Evolutionary conservation across 441 rosid genomes (phyloP).

Genomic region (Melastoma candidum): DNA sequence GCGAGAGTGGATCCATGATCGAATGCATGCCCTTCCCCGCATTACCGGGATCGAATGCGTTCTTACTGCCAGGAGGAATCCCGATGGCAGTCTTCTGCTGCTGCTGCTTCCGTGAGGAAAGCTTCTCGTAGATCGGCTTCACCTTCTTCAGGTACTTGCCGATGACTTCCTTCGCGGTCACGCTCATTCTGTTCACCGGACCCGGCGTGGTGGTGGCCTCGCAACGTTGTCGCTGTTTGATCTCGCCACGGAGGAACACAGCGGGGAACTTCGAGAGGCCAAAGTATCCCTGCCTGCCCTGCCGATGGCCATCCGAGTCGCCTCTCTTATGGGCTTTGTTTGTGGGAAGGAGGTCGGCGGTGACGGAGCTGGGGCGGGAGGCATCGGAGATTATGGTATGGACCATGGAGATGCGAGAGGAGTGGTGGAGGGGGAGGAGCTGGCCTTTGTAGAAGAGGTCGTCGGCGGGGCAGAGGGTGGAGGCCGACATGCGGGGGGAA

Average conservation of each 20-base stretch:
- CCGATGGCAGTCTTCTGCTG: constrained; percentile 13
- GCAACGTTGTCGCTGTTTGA: constrained; percentile 23
- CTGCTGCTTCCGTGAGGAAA: constrained; percentile 53
- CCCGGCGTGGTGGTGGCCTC: constrained; percentile 2
- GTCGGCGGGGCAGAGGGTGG: constrained; percentile 72
- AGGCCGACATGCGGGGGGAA: constrained; percentile 60
- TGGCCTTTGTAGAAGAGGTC: constrained; percentile 97
- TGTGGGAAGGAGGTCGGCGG: constrained; percentile 34
- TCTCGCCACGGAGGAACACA: constrained; percentile 61
- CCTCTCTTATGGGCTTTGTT: neutral
- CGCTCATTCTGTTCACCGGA: constrained; percentile 64
- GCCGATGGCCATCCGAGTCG: constrained; percentile 22
- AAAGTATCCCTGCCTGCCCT: constrained; percentile 35
- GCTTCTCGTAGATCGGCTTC: constrained; percentile 82
- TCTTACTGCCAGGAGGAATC: constrained; percentile 17
- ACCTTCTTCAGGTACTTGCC: constrained; percentile 81
- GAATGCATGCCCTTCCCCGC: constrained; percentile 16
- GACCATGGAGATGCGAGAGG: constrained; percentile 86
- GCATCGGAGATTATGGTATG: constrained; percentile 76
- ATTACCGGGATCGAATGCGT: constrained; percentile 6
- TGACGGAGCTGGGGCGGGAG: constrained; percentile 74
- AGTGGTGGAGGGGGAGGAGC: constrained; percentile 82
- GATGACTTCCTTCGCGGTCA: constrained; percentile 70
- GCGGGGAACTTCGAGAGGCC: constrained; percentile 71
- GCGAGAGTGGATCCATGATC: constrained; percentile 27